Percentiles rank a stretch among this genome's conserved stretches.
phyloP scores from a whole-genome alignment of 1,284 basidiomycete species.

The Cerioporus squamosus region DNA sequence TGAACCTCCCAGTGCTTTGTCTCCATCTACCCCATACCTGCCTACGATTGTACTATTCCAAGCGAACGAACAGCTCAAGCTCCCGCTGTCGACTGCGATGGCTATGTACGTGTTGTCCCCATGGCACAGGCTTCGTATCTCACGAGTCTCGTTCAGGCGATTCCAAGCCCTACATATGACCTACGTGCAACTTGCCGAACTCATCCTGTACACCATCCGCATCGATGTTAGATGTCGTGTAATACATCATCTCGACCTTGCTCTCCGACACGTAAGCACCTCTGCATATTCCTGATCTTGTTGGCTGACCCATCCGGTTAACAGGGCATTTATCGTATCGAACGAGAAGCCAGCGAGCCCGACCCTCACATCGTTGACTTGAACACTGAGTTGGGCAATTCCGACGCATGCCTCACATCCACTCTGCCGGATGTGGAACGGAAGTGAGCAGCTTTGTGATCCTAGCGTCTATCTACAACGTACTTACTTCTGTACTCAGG shows the following conservation, averaged over 20 bases:
- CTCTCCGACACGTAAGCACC: conserved; percentile 68
- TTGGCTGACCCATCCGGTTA: conserved; percentile 5
- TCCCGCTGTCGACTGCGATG: conserved; percentile 89
- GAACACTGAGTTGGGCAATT: conserved; percentile 80
- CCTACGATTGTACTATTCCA: conserved; percentile 43
- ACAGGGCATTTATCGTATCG: conserved; percentile 84
- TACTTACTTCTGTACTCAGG: conserved; percentile 40
- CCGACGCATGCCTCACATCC: conserved; percentile 72
- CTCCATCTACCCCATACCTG: conserved; percentile 54
- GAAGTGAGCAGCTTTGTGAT: conserved; percentile 49
- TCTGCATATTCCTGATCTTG: neutral
- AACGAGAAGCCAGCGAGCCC: conserved; percentile 86
- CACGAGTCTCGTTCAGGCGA: conserved; percentile 54
- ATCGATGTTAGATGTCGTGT: conserved; percentile 88
- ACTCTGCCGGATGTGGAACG: conserved; percentile 69
- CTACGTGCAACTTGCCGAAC: conserved; percentile 86
- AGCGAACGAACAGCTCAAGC: conserved; percentile 54
- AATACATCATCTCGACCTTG: conserved; percentile 82
- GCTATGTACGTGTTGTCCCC: conserved; percentile 61
- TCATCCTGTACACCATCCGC: conserved; percentile 88
- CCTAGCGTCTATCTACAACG: neutral
- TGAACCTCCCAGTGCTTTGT: conserved; percentile 53
- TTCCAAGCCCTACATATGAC: conserved; percentile 91
- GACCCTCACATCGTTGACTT: conserved; percentile 91
- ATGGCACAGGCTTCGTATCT: neutral